Percentiles rank a stretch among this genome's conserved stretches.
phyloP scores from a whole-genome alignment of 805 yeast species.

The Saccharomycopsis sp. region DNA sequence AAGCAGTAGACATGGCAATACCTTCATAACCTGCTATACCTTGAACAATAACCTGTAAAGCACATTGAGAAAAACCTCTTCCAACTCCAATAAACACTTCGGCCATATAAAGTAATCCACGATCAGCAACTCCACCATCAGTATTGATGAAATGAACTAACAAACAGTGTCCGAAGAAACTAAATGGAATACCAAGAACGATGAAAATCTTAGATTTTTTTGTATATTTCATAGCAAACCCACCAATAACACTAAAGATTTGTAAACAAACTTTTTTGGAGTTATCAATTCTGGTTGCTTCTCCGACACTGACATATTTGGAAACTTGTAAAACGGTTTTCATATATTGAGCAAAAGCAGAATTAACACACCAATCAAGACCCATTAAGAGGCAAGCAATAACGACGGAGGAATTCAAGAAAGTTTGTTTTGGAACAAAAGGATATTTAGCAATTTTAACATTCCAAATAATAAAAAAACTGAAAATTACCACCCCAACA shows the following conservation, averaged over 20 bases:
- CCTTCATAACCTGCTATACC: constrained; percentile 23
- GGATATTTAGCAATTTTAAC: constrained; percentile 18
- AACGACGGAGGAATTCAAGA: constrained; percentile 19
- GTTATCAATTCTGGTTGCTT: constrained; percentile 24
- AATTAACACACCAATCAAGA: constrained; percentile 22
- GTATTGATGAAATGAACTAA: constrained; percentile 22
- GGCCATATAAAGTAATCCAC: constrained; percentile 18
- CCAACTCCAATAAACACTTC: constrained; percentile 24
- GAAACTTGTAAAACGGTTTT: constrained; percentile 24
- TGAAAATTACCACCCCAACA: constrained; percentile 28
- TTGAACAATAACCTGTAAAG: constrained; percentile 23
- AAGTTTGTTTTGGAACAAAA: constrained; percentile 22
- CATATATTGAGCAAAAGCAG: constrained; percentile 22
- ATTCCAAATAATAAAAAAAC: constrained; percentile 23
- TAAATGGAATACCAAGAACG: constrained; percentile 20
- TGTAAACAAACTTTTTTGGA: constrained; percentile 24
- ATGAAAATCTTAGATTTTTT: constrained; percentile 23
- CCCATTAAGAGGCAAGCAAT: constrained; percentile 20
- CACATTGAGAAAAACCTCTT: constrained; percentile 22
- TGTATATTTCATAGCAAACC: constrained; percentile 24
- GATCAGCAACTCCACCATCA: constrained; percentile 18
- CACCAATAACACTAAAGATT: constrained; percentile 22
- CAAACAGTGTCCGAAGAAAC: constrained; percentile 23
- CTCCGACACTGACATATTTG: constrained; percentile 23
- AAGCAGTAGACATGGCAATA: constrained; percentile 25